Evolutionary conservation across 495 filamentous ascomycete species (phyloP).

Genomic region (Xylaria telfairii): DNA sequence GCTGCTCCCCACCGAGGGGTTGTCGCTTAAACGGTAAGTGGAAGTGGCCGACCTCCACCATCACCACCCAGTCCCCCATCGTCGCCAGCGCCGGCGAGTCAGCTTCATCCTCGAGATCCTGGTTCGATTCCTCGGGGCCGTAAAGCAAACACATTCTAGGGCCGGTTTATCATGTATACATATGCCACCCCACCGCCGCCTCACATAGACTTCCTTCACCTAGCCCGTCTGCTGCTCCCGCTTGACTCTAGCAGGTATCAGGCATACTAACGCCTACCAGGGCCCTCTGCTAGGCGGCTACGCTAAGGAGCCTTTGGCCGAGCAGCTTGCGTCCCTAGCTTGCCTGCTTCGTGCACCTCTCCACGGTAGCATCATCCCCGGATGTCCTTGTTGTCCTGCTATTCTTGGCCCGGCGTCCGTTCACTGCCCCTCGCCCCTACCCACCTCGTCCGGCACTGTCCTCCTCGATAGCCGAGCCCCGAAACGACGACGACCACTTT

Average conservation of each 20-base stretch:
- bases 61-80: not conserved
- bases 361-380: conserved; percentile 14
- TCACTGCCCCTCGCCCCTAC: conserved; percentile 1
- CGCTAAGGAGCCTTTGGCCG: conserved; percentile 20
- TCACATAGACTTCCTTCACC: not conserved
- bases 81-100: conserved; percentile 11
- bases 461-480: conserved; percentile 3
- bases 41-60: not conserved
- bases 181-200: conserved; percentile 7
- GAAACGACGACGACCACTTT: not conserved
- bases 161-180: not conserved
- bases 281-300: conserved; percentile 10
- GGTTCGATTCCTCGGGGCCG: not conserved
- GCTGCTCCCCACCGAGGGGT: conserved; percentile 12
- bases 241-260: not conserved
- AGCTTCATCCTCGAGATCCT: not conserved
- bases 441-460: conserved; percentile 4
- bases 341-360: not conserved
- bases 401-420: not conserved
- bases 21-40: not conserved
- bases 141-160: not conserved
- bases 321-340: conserved; percentile 3
- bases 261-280: not conserved
- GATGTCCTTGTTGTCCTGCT: conserved; percentile 10
- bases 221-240: not conserved